These are phyloP conservation scores for Thinopyrum elongatum DNA, from an alignment of 176 grass and related monocot species.

Conservation along the genomic window DNA sequence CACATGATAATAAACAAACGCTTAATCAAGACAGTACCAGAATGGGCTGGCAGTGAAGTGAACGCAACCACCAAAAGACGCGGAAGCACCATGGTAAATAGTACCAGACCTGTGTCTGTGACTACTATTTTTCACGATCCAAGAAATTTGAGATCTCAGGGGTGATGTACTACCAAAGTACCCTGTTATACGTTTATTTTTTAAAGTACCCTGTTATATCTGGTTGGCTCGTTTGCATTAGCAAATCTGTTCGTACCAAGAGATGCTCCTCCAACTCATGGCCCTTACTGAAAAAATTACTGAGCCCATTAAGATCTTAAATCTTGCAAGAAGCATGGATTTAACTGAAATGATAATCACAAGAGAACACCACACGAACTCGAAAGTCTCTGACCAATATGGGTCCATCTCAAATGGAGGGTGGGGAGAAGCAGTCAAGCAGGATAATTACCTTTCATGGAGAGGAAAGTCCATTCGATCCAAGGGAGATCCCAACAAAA, in stretches of 20 bases:
- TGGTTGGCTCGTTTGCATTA: not conserved
- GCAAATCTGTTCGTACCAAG: not conserved
- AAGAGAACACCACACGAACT: not conserved
- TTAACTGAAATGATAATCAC: constrained; percentile 22
- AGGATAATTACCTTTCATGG: not conserved
- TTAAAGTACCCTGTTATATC: too few relatives aligned
- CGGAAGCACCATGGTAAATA: not conserved
- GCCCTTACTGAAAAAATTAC: not conserved
- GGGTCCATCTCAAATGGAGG: constrained; percentile 14
- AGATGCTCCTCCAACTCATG: not conserved
- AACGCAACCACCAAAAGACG: constrained; percentile 1
- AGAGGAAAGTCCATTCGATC: not conserved
- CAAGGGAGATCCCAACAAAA: constrained; percentile 15
- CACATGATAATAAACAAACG: not conserved
- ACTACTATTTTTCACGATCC: not conserved
- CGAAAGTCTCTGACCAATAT: not conserved
- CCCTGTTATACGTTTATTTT: too few relatives aligned
- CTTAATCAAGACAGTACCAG: not conserved
- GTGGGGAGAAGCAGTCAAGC: not conserved
- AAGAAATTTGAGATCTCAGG: not conserved
- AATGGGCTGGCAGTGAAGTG: constrained; percentile 1
- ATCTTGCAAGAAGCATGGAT: not conserved
- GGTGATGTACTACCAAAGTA: not conserved
- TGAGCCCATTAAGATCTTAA: not conserved
- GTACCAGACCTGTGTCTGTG: not conserved